phyloP scores from a whole-genome alignment of 805 yeast genomes.

The Blastobotrys robertii region DNA sequence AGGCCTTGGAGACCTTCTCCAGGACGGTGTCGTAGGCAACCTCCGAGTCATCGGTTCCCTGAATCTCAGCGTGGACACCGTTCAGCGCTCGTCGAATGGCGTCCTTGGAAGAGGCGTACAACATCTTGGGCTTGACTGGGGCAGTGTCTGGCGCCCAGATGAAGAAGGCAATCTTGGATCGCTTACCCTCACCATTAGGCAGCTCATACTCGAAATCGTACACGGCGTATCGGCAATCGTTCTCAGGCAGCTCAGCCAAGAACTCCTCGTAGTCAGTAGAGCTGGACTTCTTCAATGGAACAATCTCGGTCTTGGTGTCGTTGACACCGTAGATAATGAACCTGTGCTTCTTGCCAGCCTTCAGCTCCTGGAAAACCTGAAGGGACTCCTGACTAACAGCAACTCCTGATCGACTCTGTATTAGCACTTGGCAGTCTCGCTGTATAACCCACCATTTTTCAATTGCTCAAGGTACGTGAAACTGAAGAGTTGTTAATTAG shows the following conservation, averaged over 20 bases:
- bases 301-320: slow-evolving; percentile 80
- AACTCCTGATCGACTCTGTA: slow-evolving; percentile 40
- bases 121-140: slow-evolving; percentile 88
- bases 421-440: slow-evolving; percentile 1
- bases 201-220: slow-evolving; percentile 95
- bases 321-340: slow-evolving; percentile 74
- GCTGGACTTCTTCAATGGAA: slow-evolving; percentile 76
- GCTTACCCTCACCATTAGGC: slow-evolving; percentile 86
- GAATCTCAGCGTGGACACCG: slow-evolving; percentile 90
- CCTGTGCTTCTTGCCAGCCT: slow-evolving; percentile 72
- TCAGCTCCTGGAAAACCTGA: slow-evolving; percentile 89
- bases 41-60: slow-evolving; percentile 97
- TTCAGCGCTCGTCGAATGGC: slow-evolving; percentile 95
- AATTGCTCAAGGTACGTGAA: no score
- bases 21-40: slow-evolving; percentile 90
- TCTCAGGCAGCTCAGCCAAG: slow-evolving; percentile 83
- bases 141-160: slow-evolving; percentile 99
- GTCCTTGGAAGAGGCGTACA: slow-evolving; percentile 96
- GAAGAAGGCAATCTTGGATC: slow-evolving; percentile 60
- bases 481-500: no score
- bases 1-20: slow-evolving; percentile 80
- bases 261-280: slow-evolving; percentile 74
- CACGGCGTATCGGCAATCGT: slow-evolving; percentile 92
- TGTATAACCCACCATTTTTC: no score
- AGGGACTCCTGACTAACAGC: slow-evolving; percentile 85